Evolutionary conservation across 1,284 basidiomycete species (phyloP).

Genomic region (Flammula alnicola): DNA sequence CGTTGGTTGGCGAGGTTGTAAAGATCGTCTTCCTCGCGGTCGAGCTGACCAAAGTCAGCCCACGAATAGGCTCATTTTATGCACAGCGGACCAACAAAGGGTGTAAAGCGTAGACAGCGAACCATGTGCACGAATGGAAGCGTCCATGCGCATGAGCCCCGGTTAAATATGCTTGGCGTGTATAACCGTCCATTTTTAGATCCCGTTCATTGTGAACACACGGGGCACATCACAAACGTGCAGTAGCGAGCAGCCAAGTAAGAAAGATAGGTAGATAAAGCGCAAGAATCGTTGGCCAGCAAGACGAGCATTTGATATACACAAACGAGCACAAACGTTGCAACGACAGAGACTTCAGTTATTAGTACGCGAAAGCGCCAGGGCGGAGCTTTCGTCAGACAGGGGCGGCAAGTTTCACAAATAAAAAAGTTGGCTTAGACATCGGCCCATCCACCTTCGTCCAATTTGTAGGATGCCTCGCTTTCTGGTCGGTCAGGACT

Average conservation of each 20-base stretch:
- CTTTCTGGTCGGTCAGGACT: constrained; percentile 92
- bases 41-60: no score
- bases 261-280: background rate
- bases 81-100: no score
- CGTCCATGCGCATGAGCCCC: constrained; percentile 15
- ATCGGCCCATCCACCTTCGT: constrained; percentile 85
- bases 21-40: no score
- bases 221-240: constrained; percentile 14
- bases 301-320: background rate
- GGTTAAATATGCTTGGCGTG: constrained; percentile 9
- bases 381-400: no score
- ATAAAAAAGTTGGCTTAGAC: constrained; percentile 44
- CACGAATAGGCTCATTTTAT: no score
- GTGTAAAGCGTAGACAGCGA: no score
- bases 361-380: no score
- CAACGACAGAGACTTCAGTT: no score
- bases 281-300: background rate
- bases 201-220: background rate
- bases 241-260: background rate
- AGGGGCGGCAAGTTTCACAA: background rate
- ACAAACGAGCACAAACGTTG: no score
- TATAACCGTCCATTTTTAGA: constrained; percentile 14
- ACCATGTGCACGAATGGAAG: constrained; percentile 13
- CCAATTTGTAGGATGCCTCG: constrained; percentile 90
- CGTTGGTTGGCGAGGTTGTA: background rate